Conservation (phyloP, 192 early-diverging fungal genomes). For the Podila epicladia region DNA sequence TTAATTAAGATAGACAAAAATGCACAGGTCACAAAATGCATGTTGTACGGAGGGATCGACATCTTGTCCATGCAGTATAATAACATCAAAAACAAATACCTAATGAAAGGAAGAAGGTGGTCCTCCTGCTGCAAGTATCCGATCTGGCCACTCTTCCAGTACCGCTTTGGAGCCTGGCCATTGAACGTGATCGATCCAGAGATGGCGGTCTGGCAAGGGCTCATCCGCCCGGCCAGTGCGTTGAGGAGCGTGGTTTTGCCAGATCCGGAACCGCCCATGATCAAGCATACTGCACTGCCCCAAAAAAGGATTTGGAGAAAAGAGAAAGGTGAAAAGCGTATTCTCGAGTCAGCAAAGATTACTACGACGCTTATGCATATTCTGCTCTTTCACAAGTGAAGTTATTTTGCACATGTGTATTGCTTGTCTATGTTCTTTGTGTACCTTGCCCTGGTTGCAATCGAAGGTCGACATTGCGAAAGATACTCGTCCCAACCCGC, state of each 20-base stretch:
- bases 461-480: constrained; percentile 9
- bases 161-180: background rate
- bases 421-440: background rate
- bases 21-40: too few relatives aligned
- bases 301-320: too few relatives aligned
- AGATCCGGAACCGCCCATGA: constrained; percentile 12
- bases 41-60: background rate
- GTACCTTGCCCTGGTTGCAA: constrained; percentile 6
- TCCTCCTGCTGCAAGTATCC: constrained; percentile 24
- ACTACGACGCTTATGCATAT: too few relatives aligned
- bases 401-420: too few relatives aligned
- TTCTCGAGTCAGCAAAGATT: too few relatives aligned
- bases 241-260: constrained; percentile 19
- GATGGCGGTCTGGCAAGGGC: background rate
- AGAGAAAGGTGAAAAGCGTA: background rate
- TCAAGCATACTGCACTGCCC: constrained; percentile 4
- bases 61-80: background rate
- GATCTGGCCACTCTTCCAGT: background rate
- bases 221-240: constrained; percentile 5
- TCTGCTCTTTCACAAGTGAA: too few relatives aligned
- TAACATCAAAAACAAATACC: background rate
- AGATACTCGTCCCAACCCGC: background rate
- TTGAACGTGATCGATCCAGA: constrained; percentile 2
- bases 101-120: constrained; percentile 3
- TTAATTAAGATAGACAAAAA: background rate